Evolutionary conservation across 2,329 filamentous ascomycete species (phyloP).

Genomic region (Diaporthe sp.): DNA sequence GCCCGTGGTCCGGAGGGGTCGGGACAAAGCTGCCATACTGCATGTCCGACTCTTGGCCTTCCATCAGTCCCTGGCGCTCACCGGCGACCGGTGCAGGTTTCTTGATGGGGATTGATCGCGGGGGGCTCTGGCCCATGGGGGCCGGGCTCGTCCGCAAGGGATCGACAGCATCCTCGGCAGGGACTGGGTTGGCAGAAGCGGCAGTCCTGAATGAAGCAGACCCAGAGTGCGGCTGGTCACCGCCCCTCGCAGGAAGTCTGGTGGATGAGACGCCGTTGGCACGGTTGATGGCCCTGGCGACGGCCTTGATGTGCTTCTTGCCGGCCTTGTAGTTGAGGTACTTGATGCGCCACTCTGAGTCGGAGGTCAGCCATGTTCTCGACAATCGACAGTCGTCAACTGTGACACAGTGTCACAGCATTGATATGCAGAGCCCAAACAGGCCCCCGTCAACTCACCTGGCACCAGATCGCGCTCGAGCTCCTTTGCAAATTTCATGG

Average conservation of each 20-base stretch:
- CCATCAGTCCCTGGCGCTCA: constrained; percentile 59
- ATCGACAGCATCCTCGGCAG: constrained; percentile 38
- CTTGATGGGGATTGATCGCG: constrained; percentile 45
- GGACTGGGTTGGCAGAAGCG: constrained; percentile 46
- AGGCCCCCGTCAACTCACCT: constrained; percentile 60
- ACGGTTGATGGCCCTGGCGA: constrained; percentile 79
- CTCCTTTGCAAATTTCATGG: constrained; percentile 80
- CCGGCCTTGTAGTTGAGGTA: constrained; percentile 96
- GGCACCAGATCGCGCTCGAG: constrained; percentile 90
- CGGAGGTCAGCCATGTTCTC: constrained; percentile 14
- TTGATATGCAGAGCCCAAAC: neutral
- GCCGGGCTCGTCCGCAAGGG: constrained; percentile 48
- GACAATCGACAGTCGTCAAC: neutral
- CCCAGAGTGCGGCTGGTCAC: constrained; percentile 51
- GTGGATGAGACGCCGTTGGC: constrained; percentile 65
- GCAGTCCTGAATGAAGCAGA: constrained; percentile 44
- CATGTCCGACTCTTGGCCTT: constrained; percentile 53
- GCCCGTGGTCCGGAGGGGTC: constrained; percentile 53
- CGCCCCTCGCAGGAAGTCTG: constrained; percentile 49
- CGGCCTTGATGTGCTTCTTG: constrained; percentile 93
- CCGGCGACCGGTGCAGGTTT: constrained; percentile 32
- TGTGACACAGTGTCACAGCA: neutral
- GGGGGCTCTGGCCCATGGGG: constrained; percentile 44
- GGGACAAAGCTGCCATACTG: constrained; percentile 69
- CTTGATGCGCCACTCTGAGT: constrained; percentile 87